Conservation (phyloP, 306 rosid species). For the Quercus engelmannii region DNA sequence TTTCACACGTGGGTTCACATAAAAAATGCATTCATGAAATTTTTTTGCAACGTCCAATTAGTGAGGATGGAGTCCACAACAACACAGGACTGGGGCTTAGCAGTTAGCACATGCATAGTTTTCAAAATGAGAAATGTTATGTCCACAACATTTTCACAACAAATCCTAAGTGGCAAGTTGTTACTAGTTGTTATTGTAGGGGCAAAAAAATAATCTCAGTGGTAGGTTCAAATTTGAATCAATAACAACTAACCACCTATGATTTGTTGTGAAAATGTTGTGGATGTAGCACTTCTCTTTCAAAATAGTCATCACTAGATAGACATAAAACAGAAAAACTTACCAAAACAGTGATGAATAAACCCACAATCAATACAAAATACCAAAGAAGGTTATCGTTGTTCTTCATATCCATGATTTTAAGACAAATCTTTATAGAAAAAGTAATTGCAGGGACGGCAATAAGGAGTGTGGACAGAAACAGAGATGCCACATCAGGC, state of each 20-base stretch:
- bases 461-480: slow-evolving; percentile 63
- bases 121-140: not conserved
- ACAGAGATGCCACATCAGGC: slow-evolving; percentile 78
- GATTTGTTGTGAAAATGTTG: too few relatives aligned
- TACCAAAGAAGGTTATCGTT: slow-evolving; percentile 29
- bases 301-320: not conserved
- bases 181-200: too few relatives aligned
- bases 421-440: slow-evolving; percentile 52
- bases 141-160: too few relatives aligned
- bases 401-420: slow-evolving; percentile 20
- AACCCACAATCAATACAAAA: slow-evolving; percentile 47
- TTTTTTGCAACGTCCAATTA: not conserved
- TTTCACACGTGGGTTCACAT: not conserved
- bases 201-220: too few relatives aligned
- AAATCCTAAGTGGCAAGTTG: too few relatives aligned
- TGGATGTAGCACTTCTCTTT: too few relatives aligned
- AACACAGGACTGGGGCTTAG: not conserved
- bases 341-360: slow-evolving; percentile 70
- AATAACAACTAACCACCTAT: too few relatives aligned
- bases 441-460: slow-evolving; percentile 71
- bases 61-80: not conserved
- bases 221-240: too few relatives aligned
- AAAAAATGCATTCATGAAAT: not conserved
- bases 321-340: slow-evolving; percentile 7
- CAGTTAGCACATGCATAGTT: not conserved